Evolutionary conservation across 2,329 filamentous ascomycete genomes (phyloP), one percentile per base, ranked within the genome.

Genomic region (Hymenoscyphus albidus): DNA sequence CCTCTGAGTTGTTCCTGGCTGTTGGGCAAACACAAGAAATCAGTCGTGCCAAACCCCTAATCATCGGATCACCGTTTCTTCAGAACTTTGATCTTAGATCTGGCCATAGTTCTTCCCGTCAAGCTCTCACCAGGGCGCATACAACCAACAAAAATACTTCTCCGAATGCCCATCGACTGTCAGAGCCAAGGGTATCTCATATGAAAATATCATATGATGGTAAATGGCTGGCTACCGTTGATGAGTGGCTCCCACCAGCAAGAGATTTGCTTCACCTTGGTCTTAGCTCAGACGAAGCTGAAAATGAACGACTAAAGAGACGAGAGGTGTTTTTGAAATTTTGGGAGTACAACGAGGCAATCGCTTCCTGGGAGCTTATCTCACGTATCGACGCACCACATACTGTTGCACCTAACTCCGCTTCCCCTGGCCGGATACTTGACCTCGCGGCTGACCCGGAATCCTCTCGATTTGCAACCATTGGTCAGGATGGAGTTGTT

Each of bases 321-420:
- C 83, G 83, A 55, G 94, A 98, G 75, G 85, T 93, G 0, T 91
- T 90, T 72, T 81, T 99, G 59, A 97, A 97, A 75, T 95, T 99
- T 75, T 99, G 95, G 95, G 79, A 88, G 76, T 77, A 90, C 78
- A 86, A 85, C 78, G 74, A 80, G 72, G 73, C 81, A 72, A 74
- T 81, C 73, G 74, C 85, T 73, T 73, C 79, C 70, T 92, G 95
- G 82, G 87, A 91, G 66, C 81, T 99, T 12, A 87, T 92, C 61
- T 90, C 93, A 2, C 87, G 94, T 65, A 86, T 98, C 62, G 93
- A 97, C 74, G 84, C 87, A 9, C 93, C 95, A 16, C 94, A 99
- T 77, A 81, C 82, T 65, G 83, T 85, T 63, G 78, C 77, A 66
- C 76, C 80, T 65, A 79, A 81, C 1, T 82, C 85, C 12, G 75